These are phyloP conservation scores for Ustilago cynodontis DNA, from an alignment of 1,284 basidiomycete genomes.

Conservation along the genomic window DNA sequence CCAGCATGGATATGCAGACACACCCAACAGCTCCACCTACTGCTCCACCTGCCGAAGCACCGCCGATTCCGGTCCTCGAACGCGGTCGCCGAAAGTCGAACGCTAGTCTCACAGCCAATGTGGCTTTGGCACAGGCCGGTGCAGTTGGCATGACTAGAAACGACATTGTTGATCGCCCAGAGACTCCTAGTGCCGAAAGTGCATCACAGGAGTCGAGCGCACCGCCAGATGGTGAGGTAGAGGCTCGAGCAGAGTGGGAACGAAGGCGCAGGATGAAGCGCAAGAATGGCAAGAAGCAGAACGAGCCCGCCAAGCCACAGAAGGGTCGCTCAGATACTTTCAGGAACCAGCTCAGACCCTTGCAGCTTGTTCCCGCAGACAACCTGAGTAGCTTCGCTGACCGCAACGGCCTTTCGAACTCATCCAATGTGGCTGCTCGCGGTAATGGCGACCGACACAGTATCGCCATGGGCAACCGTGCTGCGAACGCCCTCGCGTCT, in stretches of 20 bases:
- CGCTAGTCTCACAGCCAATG: constrained; percentile 43
- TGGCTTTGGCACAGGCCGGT: constrained; percentile 39
- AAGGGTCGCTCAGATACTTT: constrained; percentile 42
- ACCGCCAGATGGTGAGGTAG: constrained; percentile 66
- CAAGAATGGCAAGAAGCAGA: constrained; percentile 39
- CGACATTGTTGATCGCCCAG: constrained; percentile 19
- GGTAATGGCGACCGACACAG: constrained; percentile 23
- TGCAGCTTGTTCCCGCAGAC: constrained; percentile 57
- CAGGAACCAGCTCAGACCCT: constrained; percentile 49
- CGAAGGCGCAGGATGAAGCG: constrained; percentile 58
- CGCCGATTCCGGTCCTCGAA: constrained; percentile 34
- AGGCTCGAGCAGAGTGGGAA: constrained; percentile 67
- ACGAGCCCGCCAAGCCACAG: constrained; percentile 14
- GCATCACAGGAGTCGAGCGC: constrained; percentile 57
- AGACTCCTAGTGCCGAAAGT: constrained; percentile 44
- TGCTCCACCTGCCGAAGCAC: constrained; percentile 27
- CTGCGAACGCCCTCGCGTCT: constrained; percentile 10
- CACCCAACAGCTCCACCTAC: constrained; percentile 18
- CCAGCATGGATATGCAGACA: constrained; percentile 15
- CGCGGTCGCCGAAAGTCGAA: constrained; percentile 48
- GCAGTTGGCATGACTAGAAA: neutral
- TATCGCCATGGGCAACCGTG: constrained; percentile 18
- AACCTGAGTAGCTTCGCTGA: constrained; percentile 22
- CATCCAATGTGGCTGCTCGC: constrained; percentile 7
- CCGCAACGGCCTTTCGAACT: constrained; percentile 13